Conservation (phyloP, 257 asterid genomes). For the Ehretia macrophylla region DNA sequence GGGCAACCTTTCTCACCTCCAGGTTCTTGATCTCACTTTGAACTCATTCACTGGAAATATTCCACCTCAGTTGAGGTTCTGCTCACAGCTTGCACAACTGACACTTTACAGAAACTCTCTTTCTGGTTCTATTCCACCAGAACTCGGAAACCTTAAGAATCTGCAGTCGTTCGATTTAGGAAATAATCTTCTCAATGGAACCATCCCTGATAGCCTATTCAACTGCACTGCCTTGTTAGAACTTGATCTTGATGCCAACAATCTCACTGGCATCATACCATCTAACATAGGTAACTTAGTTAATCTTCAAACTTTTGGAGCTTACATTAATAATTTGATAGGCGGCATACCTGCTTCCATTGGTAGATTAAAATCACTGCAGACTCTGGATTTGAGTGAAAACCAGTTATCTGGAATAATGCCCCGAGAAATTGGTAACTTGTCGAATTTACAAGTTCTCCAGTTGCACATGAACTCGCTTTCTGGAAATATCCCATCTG, state of each 20-base stretch:
- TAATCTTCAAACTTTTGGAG: slow-evolving; percentile 44
- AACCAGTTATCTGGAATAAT: slow-evolving; percentile 58
- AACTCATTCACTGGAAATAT: slow-evolving; percentile 63
- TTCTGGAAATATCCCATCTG: slow-evolving; percentile 64
- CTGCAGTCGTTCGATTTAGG: slow-evolving; percentile 55
- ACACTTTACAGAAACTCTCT: slow-evolving; percentile 44
- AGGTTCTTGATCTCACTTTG: slow-evolving; percentile 65
- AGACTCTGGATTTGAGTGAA: slow-evolving; percentile 47
- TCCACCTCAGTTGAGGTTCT: slow-evolving; percentile 48
- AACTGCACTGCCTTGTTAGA: slow-evolving; percentile 49
- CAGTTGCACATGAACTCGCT: slow-evolving; percentile 47
- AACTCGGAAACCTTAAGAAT: slow-evolving; percentile 44
- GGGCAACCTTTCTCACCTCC: slow-evolving; percentile 66
- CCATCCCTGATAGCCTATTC: slow-evolving; percentile 52
- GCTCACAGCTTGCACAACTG: slow-evolving; percentile 39
- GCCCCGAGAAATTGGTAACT: slow-evolving; percentile 57
- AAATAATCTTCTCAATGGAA: slow-evolving; percentile 48
- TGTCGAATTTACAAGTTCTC: slow-evolving; percentile 43
- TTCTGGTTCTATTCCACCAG: slow-evolving; percentile 56
- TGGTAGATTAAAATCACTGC: slow-evolving; percentile 41
- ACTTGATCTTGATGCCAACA: slow-evolving; percentile 47
- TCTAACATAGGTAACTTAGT: slow-evolving; percentile 44
- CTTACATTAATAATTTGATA: slow-evolving; percentile 39
- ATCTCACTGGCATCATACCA: slow-evolving; percentile 64
- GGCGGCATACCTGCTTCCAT: slow-evolving; percentile 66